Evolutionary conservation across 2,329 filamentous ascomycete genomes (phyloP).

Genomic region (Blumeriella jaapii): DNA sequence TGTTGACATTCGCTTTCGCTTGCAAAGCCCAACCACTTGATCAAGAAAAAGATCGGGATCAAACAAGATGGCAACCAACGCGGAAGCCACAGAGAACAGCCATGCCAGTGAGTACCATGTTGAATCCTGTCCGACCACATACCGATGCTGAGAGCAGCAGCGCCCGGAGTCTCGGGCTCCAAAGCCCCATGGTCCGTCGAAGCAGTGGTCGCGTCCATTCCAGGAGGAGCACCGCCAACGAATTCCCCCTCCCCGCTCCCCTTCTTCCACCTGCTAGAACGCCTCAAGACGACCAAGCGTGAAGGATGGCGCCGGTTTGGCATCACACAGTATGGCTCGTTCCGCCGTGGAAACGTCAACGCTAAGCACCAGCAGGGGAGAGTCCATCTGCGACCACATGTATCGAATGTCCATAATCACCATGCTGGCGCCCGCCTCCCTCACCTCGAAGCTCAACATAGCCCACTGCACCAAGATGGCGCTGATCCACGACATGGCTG

Average conservation of each 20-base stretch:
- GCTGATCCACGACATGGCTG: constrained; percentile 94
- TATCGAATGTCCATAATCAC: constrained; percentile 98
- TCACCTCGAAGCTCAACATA: constrained; percentile 63
- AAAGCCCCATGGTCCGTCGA: constrained; percentile 40
- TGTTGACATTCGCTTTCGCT: too few relatives aligned
- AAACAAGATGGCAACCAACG: constrained; percentile 1
- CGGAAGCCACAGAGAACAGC: background rate
- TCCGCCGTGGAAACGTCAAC: background rate
- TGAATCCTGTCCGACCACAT: background rate
- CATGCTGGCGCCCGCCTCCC: constrained; percentile 72
- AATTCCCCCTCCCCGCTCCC: constrained; percentile 64
- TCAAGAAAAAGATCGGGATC: too few relatives aligned
- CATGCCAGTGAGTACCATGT: background rate
- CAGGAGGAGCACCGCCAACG: constrained; percentile 43
- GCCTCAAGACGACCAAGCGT: constrained; percentile 89
- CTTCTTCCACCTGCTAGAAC: constrained; percentile 91
- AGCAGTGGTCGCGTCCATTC: constrained; percentile 54
- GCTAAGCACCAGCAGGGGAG: constrained; percentile 42
- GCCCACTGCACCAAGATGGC: constrained; percentile 88
- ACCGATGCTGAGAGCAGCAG: too few relatives aligned
- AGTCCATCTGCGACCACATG: constrained; percentile 98
- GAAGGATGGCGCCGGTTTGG: constrained; percentile 91
- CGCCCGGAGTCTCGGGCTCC: too few relatives aligned
- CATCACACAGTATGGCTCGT: constrained; percentile 42
- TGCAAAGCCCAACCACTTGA: too few relatives aligned